These are phyloP conservation scores for Boletellus sp. DNA, from an alignment of 1,284 basidiomycete species.

Conservation along the genomic window DNA sequence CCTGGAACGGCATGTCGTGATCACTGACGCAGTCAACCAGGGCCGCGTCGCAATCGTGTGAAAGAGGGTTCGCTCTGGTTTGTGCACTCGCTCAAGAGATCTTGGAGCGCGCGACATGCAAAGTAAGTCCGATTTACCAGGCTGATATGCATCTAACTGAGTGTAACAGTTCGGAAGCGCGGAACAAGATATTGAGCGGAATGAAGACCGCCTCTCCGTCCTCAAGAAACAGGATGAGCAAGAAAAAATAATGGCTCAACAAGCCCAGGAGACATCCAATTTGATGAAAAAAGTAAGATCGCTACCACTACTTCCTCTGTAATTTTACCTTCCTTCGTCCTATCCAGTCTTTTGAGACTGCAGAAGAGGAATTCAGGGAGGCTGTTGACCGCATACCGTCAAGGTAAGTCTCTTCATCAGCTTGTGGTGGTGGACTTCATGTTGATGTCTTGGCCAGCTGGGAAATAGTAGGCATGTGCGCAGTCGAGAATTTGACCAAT, in stretches of 20 bases:
- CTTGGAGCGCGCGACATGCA: conserved; percentile 16
- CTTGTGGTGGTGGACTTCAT: neutral
- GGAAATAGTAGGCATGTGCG: conserved; percentile 16
- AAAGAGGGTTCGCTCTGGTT: conserved; percentile 11
- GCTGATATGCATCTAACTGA: neutral
- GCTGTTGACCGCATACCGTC: conserved; percentile 13
- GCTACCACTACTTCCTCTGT: neutral
- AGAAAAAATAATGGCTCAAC: conserved; percentile 8
- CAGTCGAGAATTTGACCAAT: conserved; percentile 14
- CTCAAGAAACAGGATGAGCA: conserved; percentile 10
- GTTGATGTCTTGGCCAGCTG: conserved; percentile 7
- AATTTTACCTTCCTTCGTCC: no score
- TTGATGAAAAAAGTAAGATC: conserved; percentile 16
- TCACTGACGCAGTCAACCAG: conserved; percentile 1
- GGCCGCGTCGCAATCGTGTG: conserved; percentile 14
- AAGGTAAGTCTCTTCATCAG: conserved; percentile 4
- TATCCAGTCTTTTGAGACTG: conserved; percentile 11
- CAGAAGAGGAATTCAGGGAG: conserved; percentile 13
- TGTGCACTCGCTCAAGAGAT: conserved; percentile 17
- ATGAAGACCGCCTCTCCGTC: conserved; percentile 12
- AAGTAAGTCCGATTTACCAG: neutral
- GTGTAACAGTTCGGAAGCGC: conserved; percentile 6
- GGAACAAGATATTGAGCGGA: conserved; percentile 9
- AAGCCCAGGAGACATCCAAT: conserved; percentile 15
- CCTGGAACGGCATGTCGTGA: neutral